A percentile compares a stretch with the other conserved stretches of the same genome.
Evolutionary conservation across 1,139 yeast species (phyloP).

Genomic region (Candida sojae): DNA sequence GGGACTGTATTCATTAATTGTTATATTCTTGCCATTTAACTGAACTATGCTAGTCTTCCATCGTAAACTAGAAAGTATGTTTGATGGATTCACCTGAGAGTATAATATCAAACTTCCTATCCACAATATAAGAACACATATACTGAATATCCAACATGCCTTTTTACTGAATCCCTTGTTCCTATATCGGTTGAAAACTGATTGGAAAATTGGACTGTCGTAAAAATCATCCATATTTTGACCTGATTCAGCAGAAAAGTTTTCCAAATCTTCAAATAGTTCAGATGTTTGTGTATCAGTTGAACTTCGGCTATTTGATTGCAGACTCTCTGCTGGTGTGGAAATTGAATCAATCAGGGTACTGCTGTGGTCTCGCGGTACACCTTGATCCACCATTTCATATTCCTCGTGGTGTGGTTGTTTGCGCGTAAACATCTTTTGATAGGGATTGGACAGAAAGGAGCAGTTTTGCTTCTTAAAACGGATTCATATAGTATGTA

Average conservation of each 20-base stretch:
- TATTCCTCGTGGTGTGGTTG: conserved; percentile 20
- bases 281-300: conserved; percentile 25
- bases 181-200: conserved; percentile 21
- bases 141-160: conserved; percentile 10
- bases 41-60: conserved; percentile 30
- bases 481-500: no score
- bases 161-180: conserved; percentile 14
- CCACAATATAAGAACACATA: conserved; percentile 25
- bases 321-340: conserved; percentile 2
- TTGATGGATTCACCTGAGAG: conserved; percentile 26
- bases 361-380: not conserved
- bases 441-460: not conserved
- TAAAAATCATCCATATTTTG: conserved; percentile 23
- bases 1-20: conserved; percentile 33
- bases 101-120: conserved; percentile 29
- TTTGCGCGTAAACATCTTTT: conserved; percentile 10
- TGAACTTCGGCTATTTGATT: conserved; percentile 12
- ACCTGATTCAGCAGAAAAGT: conserved; percentile 14
- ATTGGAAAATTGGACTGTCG: conserved; percentile 26
- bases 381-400: conserved; percentile 23
- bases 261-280: conserved; percentile 32
- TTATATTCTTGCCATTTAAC: conserved; percentile 30
- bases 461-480: no score
- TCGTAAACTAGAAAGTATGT: conserved; percentile 20
- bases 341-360: conserved; percentile 6